These are phyloP conservation scores for Metschnikowia hibisci DNA, from an alignment of 805 yeast genomes.

Conservation along the genomic window DNA sequence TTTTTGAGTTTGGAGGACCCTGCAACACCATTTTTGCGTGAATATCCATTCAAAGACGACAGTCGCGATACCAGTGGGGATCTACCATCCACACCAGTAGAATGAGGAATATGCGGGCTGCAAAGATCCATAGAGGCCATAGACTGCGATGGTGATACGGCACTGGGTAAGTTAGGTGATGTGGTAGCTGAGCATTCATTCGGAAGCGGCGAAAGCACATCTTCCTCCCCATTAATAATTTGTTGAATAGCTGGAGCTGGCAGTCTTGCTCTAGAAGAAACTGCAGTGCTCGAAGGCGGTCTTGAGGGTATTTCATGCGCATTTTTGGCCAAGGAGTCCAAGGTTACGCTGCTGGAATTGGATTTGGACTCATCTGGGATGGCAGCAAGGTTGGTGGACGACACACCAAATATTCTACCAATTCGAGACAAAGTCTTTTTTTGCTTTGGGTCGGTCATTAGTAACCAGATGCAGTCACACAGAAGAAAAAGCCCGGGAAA, in stretches of 20 bases:
- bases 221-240: constrained; percentile 10
- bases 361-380: constrained; percentile 9
- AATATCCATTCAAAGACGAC: constrained; percentile 15
- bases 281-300: constrained; percentile 5
- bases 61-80: constrained; percentile 19
- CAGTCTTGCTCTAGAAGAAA: constrained; percentile 8
- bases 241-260: constrained; percentile 1
- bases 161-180: constrained; percentile 9
- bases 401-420: constrained; percentile 26
- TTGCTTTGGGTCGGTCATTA: constrained; percentile 22
- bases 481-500: too few relatives aligned
- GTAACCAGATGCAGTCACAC: too few relatives aligned
- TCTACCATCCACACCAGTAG: constrained; percentile 7
- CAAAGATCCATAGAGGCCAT: constrained; percentile 8
- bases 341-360: constrained; percentile 2
- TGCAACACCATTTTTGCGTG: constrained; percentile 11
- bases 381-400: constrained; percentile 18
- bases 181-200: constrained; percentile 15
- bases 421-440: constrained; percentile 23
- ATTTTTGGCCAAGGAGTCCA: constrained; percentile 3
- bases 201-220: constrained; percentile 18
- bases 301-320: constrained; percentile 6
- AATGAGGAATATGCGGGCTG: constrained; percentile 1
- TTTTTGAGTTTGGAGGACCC: constrained; percentile 12
- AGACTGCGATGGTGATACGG: constrained; percentile 9